Evolutionary conservation across 345 rosid species (phyloP).

Genomic region (Bruguiera gymnorhiza): DNA sequence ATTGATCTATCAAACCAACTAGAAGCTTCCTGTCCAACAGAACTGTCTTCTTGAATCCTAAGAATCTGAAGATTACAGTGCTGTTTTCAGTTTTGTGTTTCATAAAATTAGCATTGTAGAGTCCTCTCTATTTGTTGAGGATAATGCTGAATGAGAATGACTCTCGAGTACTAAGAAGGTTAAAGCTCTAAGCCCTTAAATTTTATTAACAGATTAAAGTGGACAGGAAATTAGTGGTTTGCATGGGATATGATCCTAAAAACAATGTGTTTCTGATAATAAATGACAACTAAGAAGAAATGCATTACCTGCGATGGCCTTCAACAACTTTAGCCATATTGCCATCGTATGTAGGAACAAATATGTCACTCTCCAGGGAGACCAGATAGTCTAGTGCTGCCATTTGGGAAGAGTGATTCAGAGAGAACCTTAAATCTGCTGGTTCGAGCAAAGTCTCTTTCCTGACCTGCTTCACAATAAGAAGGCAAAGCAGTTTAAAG

Average conservation of each 20-base stretch:
- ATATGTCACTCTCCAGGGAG: constrained; percentile 84
- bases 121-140: not conserved
- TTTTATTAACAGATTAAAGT: not conserved
- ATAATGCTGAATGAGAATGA: not conserved
- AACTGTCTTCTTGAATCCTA: constrained; percentile 88
- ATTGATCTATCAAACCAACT: constrained; percentile 65
- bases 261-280: too few relatives aligned
- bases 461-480: constrained; percentile 54
- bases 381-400: constrained; percentile 89
- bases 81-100: not conserved
- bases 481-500: not conserved
- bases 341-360: constrained; percentile 88
- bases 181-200: not conserved
- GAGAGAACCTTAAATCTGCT: constrained; percentile 62
- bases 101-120: not conserved
- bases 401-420: constrained; percentile 87
- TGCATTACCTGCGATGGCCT: constrained; percentile 85
- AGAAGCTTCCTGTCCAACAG: constrained; percentile 68
- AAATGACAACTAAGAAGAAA: not conserved
- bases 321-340: constrained; percentile 99
- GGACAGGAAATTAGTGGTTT: not conserved
- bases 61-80: constrained; percentile 50
- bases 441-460: constrained; percentile 70
- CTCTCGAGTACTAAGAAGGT: not conserved
- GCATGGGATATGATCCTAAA: not conserved